Evolutionary conservation across 1,284 basidiomycete species (phyloP), one percentile per base, ranked within the genome.

Genomic region (Coniferiporia weirii): DNA sequence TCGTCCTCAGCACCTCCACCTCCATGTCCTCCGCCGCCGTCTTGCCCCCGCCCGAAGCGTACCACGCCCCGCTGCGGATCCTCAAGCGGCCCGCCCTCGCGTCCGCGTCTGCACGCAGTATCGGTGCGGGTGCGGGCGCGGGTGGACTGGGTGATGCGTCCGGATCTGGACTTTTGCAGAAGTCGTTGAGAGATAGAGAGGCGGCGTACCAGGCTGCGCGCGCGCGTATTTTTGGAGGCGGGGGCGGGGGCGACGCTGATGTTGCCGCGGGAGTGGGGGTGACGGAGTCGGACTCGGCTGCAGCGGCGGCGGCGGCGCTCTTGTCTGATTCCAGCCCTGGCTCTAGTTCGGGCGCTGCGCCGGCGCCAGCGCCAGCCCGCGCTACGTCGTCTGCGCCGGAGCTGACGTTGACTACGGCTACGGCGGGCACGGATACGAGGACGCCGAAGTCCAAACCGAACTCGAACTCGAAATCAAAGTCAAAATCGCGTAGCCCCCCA

Each of bases 181-280:
- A 60, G 61, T 43, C 62, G 2, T 54, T 67, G n/a, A 51, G 60
- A 27, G 64, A 64, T 35, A 54, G 65, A 13, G 64, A 66, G 52
- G 61, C 62, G 17, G 64, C 63, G 15, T 67, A 67, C 49, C 56
- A 64, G 48, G 65, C 62, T 43, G 66, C 66, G 2, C 56, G 66
- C 15, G 64, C 65, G 48, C 65, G 66, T 10, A 67, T 67, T 8
- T 67, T 67, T 50, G 64, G 64, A 8, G 64, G 64, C 15, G 60
- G n/a, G n/a, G n/a, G n/a, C n/a, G n/a, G n/a, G n/a, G n/a, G n/a
- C n/a, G n/a, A n/a, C n/a, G n/a, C n/a, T n/a, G n/a, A 52, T 15
- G 44, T 35, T 3, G 15, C 27, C 6, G n/a, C 51, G 12, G 34
- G 9, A 12, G 57, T 43, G 17, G 38, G 40, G n/a, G 57, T 10